Evolutionary conservation across 2,329 filamentous ascomycete genomes (phyloP), one percentile per base, ranked within the genome.

Genomic region (Fusarium sp.): DNA sequence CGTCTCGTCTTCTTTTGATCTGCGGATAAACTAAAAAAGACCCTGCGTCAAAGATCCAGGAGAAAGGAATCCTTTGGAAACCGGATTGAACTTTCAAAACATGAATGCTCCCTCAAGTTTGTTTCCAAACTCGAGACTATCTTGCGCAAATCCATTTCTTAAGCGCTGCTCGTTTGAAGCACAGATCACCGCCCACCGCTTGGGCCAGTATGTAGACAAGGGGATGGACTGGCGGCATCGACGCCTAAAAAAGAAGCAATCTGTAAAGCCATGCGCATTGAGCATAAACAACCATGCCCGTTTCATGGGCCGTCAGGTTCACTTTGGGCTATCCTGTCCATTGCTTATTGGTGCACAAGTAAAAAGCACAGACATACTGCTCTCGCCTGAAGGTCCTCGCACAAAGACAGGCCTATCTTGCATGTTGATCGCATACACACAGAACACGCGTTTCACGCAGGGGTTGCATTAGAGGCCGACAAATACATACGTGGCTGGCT

Each of bases 1-100:
- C 41, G 24, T 50, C 22, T 50, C 45, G 24, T 29, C 45, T 27
- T 22, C 7, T 48, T 27, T 48, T 24, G 45, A 50, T 50, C 45
- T 50, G 8, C 29, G 11, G 13, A 43, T 6, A 20, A 43, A 14
- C n/a, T 13, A 13, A 41, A n/a, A 41, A 59, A 27, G 68, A 63
- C 69, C 70, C 71, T 70, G 61, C 70, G 66, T 72, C 59, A 57
- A 10, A 41, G 70, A 67, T 71, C 66, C 66, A 64, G 62, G 22
- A 59, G 31, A 48, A 60, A 14, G 20, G 31, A 14, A 56, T 66
- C 69, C 65, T 72, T 50, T 64, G 52, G 45, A 45, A 41, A 41
- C 67, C 48, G 37, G n/a, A 24, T 24, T 58, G 29, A n/a, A 60
- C n/a, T 45, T 27, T 27, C 57, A 31, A 31, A 65, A 54, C 69